phyloP scores from a whole-genome alignment of 139 green algal genomes.

The Micractinium conductrix region DNA sequence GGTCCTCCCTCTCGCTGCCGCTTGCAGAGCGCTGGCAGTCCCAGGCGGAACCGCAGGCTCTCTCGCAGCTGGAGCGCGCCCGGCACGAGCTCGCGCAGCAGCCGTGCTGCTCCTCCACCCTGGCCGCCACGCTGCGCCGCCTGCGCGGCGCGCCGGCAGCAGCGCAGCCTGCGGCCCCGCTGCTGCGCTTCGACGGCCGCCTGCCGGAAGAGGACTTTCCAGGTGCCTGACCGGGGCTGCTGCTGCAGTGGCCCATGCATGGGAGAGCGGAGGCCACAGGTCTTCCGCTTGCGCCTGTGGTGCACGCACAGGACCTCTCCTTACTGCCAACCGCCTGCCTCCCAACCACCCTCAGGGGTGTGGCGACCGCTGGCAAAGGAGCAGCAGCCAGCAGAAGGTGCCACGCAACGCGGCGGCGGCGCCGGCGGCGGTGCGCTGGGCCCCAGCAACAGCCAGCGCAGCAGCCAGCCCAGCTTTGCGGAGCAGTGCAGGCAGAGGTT shows the following conservation, averaged over 20 bases:
- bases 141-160: not conserved
- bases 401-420: not conserved
- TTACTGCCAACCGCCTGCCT: no score
- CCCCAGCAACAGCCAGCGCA: not conserved
- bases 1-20: not conserved
- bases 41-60: not conserved
- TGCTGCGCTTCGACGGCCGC: constrained; percentile 15
- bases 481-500: constrained; percentile 7
- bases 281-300: no score
- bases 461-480: not conserved
- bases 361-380: not conserved
- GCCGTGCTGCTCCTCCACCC: constrained; percentile 8
- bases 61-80: no score
- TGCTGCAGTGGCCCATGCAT: no score
- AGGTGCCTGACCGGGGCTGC: no score
- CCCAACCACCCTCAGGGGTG: no score
- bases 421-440: not conserved
- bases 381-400: not conserved
- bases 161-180: not conserved
- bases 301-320: no score
- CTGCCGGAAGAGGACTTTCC: not conserved
- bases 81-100: not conserved
- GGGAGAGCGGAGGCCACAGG: no score
- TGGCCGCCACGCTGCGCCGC: constrained; percentile 11
- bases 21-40: not conserved